Conservation (phyloP, 2,329 filamentous ascomycete species). For the Fusarium camptoceras region DNA sequence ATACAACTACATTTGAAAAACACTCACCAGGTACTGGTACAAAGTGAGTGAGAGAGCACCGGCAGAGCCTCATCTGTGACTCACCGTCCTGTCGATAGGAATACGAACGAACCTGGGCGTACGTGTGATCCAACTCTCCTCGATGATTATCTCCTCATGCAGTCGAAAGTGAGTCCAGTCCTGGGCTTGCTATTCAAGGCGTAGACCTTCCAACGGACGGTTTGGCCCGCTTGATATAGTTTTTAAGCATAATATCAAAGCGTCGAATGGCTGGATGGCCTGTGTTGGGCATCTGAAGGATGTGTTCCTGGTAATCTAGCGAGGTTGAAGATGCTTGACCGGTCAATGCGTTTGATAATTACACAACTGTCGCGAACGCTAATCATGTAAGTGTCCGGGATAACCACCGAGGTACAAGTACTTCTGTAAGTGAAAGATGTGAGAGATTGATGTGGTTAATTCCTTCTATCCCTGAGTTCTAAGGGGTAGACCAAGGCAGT, state of each 20-base stretch:
- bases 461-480: neutral
- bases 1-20: constrained; percentile 14
- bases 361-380: neutral
- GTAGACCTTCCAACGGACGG: neutral
- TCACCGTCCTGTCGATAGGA: neutral
- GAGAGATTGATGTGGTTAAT: neutral
- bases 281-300: neutral
- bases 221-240: neutral
- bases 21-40: neutral
- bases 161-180: neutral
- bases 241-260: neutral
- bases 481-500: neutral
- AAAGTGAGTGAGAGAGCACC: neutral
- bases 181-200: neutral
- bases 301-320: neutral
- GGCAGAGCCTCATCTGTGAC: neutral
- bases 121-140: neutral
- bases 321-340: neutral
- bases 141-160: neutral
- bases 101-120: neutral
- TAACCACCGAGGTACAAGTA: neutral
- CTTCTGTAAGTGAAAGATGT: neutral
- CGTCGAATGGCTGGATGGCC: neutral
- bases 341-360: neutral
- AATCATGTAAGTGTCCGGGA: neutral